Conservation (phyloP, 78 protist species). For the Thecamonas trahens region DNA sequence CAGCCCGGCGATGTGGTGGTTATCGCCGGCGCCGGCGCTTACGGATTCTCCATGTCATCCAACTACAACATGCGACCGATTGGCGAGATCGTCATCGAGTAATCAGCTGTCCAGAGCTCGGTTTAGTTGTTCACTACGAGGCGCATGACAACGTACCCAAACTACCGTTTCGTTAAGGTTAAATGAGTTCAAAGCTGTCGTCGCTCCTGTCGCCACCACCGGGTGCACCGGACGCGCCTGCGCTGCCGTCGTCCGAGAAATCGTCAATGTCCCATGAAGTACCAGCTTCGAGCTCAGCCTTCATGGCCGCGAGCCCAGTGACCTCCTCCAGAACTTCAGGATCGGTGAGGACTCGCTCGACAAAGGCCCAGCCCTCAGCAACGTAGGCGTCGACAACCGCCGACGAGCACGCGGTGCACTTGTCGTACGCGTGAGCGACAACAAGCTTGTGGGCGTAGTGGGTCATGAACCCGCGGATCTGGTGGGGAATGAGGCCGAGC, state of each 20-base stretch:
- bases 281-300: conserved; percentile 23
- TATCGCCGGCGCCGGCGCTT: background rate
- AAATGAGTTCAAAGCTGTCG: too few species aligned
- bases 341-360: conserved; percentile 35
- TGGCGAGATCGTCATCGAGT: too few species aligned
- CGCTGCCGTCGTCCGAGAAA: background rate
- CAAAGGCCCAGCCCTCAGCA: conserved; percentile 44
- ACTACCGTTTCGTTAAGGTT: background rate
- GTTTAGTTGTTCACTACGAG: too few species aligned
- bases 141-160: background rate
- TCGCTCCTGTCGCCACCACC: background rate
- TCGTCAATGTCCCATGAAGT: background rate
- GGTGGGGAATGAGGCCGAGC: conserved; percentile 71
- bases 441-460: conserved; percentile 31
- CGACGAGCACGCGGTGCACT: conserved; percentile 88
- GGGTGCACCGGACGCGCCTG: background rate
- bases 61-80: conserved; percentile 1
- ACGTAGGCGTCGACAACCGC: conserved; percentile 26
- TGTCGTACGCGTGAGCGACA: conserved; percentile 41
- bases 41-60: background rate
- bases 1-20: background rate
- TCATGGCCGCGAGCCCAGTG: conserved; percentile 46
- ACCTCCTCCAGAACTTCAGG: conserved; percentile 50
- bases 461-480: conserved; percentile 77
- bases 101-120: too few species aligned